Evolutionary conservation across 1,139 yeast species (phyloP).

Genomic region (Zygosaccharomyces sapae): DNA sequence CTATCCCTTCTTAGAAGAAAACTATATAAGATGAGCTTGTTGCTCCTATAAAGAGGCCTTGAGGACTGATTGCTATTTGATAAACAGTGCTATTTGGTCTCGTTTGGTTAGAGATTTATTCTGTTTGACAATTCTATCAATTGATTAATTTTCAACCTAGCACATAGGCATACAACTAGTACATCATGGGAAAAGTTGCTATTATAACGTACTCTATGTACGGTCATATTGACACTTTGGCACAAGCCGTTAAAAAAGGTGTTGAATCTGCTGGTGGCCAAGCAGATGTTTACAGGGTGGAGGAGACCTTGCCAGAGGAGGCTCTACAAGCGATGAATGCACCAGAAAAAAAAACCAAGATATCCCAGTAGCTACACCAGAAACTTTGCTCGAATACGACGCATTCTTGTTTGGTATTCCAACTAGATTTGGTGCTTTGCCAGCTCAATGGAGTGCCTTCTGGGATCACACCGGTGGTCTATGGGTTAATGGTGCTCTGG

Average conservation of each 20-base stretch:
- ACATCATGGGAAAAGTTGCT: constrained; percentile 50
- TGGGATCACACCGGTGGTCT: constrained; percentile 60
- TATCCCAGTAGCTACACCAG: constrained; percentile 50
- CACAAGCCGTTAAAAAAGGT: constrained; percentile 54
- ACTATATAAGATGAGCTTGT: not conserved
- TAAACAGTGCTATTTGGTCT: no score
- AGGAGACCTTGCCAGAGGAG: constrained; percentile 60
- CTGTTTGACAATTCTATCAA: no score
- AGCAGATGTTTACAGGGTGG: constrained; percentile 58
- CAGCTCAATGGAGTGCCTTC: constrained; percentile 61
- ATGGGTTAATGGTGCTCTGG: constrained; percentile 55
- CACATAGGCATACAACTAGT: constrained; percentile 7
- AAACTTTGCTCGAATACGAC: constrained; percentile 49
- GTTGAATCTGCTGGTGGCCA: constrained; percentile 55
- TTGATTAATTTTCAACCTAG: no score
- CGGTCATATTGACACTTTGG: constrained; percentile 56
- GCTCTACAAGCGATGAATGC: constrained; percentile 61
- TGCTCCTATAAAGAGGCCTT: not conserved
- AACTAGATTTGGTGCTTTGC: constrained; percentile 58
- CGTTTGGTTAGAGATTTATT: no score
- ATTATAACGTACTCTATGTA: constrained; percentile 60
- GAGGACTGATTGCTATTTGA: no score
- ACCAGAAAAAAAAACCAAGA: constrained; percentile 48
- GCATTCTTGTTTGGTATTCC: constrained; percentile 63
- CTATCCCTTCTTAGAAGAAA: not conserved